Percentiles rank a stretch among this genome's conserved stretches.
phyloP scores from a whole-genome alignment of 73 alveolate genomes.

The Paramecium octaurelia region DNA sequence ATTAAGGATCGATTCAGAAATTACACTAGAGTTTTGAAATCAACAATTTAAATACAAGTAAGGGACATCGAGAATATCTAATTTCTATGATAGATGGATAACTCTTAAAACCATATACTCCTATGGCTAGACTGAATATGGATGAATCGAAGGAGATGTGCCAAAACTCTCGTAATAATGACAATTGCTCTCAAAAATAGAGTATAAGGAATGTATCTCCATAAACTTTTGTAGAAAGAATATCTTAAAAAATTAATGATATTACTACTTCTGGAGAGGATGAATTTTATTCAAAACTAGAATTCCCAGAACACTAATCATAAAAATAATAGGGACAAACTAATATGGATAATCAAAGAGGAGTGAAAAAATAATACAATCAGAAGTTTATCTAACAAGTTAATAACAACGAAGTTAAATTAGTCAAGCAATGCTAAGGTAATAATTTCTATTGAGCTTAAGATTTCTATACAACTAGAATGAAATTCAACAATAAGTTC shows the following conservation, averaged over 20 bases:
- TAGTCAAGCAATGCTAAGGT: not conserved
- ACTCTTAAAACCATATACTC: not conserved
- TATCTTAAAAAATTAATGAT: not conserved
- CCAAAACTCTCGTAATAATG: not conserved
- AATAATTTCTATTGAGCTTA: not conserved
- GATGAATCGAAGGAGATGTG: not conserved
- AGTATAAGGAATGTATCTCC: not conserved
- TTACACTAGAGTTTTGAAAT: not conserved
- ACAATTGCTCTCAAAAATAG: not conserved
- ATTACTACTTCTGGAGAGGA: not conserved
- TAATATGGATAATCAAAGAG: not conserved
- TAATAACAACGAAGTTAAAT: not conserved
- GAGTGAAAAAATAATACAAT: not conserved
- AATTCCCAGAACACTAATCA: not conserved
- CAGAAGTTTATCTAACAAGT: not conserved
- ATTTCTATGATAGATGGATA: not conserved
- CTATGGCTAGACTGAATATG: not conserved
- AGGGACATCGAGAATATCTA: not conserved
- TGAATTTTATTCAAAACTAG: not conserved
- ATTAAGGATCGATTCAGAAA: not conserved
- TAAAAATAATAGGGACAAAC: not conserved
- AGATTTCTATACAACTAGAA: slow-evolving; percentile 19
- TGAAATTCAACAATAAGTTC: not conserved
- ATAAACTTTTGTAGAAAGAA: not conserved
- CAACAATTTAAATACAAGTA: not conserved